Evolutionary conservation across 1,284 basidiomycete genomes (phyloP).

Genomic region (Trametes versicolor): DNA sequence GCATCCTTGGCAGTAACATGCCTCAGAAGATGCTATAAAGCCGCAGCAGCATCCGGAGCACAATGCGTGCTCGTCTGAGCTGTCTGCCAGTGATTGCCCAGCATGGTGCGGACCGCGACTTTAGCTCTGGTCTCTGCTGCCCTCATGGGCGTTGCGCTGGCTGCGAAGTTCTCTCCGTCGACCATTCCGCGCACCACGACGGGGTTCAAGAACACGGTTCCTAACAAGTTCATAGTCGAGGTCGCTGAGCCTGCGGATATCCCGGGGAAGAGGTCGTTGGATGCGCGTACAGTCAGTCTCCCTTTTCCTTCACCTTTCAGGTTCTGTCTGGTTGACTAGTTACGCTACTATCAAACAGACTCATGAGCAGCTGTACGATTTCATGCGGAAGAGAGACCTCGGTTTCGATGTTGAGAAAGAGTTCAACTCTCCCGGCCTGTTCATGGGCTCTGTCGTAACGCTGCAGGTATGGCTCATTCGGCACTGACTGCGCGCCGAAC

Average conservation of each 20-base stretch:
- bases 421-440: slow-evolving; percentile 53
- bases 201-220: slow-evolving; percentile 42
- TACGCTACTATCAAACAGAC: slow-evolving; percentile 29
- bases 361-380: slow-evolving; percentile 50
- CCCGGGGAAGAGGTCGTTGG: slow-evolving; percentile 48
- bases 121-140: slow-evolving; percentile 26
- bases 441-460: slow-evolving; percentile 55
- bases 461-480: slow-evolving; percentile 39
- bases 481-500: too few species aligned
- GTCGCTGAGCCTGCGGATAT: slow-evolving; percentile 52
- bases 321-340: neutral
- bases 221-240: slow-evolving; percentile 64
- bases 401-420: slow-evolving; percentile 51
- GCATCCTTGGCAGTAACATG: slow-evolving; percentile 19
- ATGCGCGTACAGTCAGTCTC: slow-evolving; percentile 37
- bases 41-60: neutral
- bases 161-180: slow-evolving; percentile 28
- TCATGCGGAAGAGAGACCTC: slow-evolving; percentile 48
- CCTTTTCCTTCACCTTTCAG: neutral
- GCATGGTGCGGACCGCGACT: slow-evolving; percentile 24
- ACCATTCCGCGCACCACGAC: slow-evolving; percentile 16
- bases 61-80: neutral
- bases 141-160: slow-evolving; percentile 15
- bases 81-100: slow-evolving; percentile 11
- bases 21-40: slow-evolving; percentile 5